Evolutionary conservation across 371 early-diverging fungal genomes (phyloP).

Genomic region (Mortierella sp.): DNA sequence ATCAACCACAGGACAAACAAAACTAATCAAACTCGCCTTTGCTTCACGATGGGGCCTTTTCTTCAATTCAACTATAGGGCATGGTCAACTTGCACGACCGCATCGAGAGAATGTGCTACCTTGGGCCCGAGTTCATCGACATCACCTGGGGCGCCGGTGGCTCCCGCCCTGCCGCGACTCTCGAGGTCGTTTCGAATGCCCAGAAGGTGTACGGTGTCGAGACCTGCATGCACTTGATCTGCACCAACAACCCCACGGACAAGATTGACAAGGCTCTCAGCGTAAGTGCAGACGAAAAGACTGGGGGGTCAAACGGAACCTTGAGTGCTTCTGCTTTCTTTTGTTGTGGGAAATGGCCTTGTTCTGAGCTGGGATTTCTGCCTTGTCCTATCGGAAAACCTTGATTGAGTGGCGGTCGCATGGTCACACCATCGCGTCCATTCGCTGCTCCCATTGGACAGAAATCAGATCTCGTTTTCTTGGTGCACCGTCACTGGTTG

Average conservation of each 20-base stretch:
- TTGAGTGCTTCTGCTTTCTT: background rate
- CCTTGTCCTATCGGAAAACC: constrained; percentile 21
- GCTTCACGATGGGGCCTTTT: background rate
- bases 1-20: background rate
- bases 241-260: constrained; percentile 94
- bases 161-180: constrained; percentile 88
- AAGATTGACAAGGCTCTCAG: constrained; percentile 88
- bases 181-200: constrained; percentile 88
- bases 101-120: constrained; percentile 90
- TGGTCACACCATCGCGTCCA: constrained; percentile 14
- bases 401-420: constrained; percentile 18
- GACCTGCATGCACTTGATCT: constrained; percentile 97
- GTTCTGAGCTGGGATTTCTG: background rate
- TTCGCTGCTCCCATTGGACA: constrained; percentile 1
- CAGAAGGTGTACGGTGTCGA: constrained; percentile 95
- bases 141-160: constrained; percentile 98
- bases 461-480: background rate
- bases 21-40: background rate
- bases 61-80: constrained; percentile 54
- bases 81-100: constrained; percentile 89
- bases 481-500: background rate
- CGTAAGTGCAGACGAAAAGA: constrained; percentile 55
- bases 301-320: background rate
- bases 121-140: constrained; percentile 95
- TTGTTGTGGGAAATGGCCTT: background rate